Conservation (phyloP, 75 land plant genomes). For the Selaginella moellendorffii region DNA sequence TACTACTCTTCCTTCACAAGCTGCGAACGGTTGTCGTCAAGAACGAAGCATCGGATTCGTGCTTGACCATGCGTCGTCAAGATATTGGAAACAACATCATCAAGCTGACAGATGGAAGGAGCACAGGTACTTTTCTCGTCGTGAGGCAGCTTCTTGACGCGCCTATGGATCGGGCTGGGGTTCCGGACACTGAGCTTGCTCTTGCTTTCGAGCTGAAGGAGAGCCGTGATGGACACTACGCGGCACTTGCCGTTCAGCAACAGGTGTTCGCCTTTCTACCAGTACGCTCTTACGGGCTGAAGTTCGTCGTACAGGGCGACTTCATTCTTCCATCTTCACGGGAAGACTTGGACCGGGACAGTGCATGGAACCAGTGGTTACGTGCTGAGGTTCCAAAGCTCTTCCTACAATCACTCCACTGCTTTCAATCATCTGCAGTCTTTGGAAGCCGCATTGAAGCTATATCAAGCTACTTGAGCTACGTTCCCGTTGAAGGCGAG, state of each 20-base stretch:
- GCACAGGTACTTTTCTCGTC: conserved; percentile 55
- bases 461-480: conserved; percentile 54
- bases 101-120: conserved; percentile 47
- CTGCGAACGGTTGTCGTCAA: conserved; percentile 53
- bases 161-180: conserved; percentile 34
- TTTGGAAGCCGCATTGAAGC: conserved; percentile 40
- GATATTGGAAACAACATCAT: conserved; percentile 56
- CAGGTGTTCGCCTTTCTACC: conserved; percentile 97
- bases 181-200: conserved; percentile 53
- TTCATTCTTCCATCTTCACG: conserved; percentile 87
- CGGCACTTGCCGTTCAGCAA: conserved; percentile 40
- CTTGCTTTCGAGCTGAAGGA: conserved; percentile 64
- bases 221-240: conserved; percentile 29
- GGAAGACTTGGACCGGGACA: conserved; percentile 79
- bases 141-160: conserved; percentile 38
- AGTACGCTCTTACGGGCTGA: conserved; percentile 72
- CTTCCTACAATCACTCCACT: conserved; percentile 47
- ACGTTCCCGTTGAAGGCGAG: conserved; percentile 82
- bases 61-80: conserved; percentile 48
- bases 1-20: conserved; percentile 69
- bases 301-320: conserved; percentile 90
- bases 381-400: conserved; percentile 61
- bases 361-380: conserved; percentile 95
- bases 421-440: conserved; percentile 54
- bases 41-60: conserved; percentile 39